Evolutionary conservation across 768 basidiomycete species (phyloP).

Genomic region (Hygrophoropsis aurantiaca): DNA sequence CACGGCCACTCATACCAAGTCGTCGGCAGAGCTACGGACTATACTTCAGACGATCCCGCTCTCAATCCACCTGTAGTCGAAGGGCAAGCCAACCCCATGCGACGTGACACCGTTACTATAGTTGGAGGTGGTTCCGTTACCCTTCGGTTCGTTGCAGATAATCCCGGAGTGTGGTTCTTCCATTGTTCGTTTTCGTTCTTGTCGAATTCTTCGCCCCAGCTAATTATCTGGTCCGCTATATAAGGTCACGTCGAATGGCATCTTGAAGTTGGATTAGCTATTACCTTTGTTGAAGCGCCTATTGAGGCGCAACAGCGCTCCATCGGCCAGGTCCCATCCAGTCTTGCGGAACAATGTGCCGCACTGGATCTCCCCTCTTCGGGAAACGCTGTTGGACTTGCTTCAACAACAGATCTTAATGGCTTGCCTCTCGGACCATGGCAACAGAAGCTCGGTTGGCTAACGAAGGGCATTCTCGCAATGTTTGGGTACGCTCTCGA

Average conservation of each 20-base stretch:
- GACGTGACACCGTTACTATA: conserved; percentile 80
- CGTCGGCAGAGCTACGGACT: conserved; percentile 65
- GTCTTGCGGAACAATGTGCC: conserved; percentile 66
- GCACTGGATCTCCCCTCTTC: conserved; percentile 51
- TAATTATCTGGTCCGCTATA: too few species aligned
- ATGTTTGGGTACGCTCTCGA: conserved; percentile 52
- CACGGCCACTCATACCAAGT: conserved; percentile 85
- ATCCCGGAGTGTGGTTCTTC: conserved; percentile 83
- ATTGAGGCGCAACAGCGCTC: conserved; percentile 53
- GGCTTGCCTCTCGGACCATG: conserved; percentile 63
- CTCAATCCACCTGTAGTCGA: conserved; percentile 77
- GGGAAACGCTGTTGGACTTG: conserved; percentile 82
- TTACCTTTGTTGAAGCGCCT: conserved; percentile 77
- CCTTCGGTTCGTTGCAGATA: conserved; percentile 76
- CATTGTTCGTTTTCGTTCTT: conserved; percentile 47
- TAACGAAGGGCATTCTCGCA: conserved; percentile 62
- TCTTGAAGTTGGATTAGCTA: conserved; percentile 73
- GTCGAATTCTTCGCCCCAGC: background rate
- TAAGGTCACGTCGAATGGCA: conserved; percentile 85
- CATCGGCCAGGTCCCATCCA: conserved; percentile 45
- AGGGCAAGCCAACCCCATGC: conserved; percentile 74
- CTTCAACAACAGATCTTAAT: conserved; percentile 59
- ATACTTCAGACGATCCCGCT: conserved; percentile 63
- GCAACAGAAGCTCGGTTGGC: conserved; percentile 67
- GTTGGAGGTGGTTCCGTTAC: conserved; percentile 65